Evolutionary conservation across 176 grass and related monocot species (phyloP).

Genomic region (Eleusine indica): DNA sequence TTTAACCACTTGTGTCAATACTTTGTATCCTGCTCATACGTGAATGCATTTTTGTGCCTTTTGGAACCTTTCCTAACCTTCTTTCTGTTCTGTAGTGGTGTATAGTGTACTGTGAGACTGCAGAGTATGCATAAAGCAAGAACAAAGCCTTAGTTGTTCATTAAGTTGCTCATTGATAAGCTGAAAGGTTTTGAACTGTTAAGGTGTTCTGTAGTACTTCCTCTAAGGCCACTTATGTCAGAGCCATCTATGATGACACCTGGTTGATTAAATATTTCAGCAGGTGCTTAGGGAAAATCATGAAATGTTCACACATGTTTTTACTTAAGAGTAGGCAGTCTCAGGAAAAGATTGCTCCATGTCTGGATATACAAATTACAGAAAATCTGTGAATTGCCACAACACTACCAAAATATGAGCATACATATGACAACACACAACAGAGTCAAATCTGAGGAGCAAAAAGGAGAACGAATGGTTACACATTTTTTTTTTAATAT

Average conservation of each 20-base stretch:
- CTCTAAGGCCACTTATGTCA: neutral
- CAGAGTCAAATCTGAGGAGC: neutral
- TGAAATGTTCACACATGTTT: neutral
- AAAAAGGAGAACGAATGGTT: neutral
- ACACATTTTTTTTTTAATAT: neutral
- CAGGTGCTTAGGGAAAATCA: neutral
- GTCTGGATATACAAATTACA: neutral
- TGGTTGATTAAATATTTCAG: neutral
- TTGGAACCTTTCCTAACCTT: neutral
- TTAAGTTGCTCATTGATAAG: neutral
- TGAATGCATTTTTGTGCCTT: conserved; percentile 12
- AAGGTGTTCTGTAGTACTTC: neutral
- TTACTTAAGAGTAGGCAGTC: neutral
- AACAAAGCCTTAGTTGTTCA: neutral
- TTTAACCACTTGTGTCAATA: neutral
- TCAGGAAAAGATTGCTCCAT: neutral
- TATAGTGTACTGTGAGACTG: conserved; percentile 17
- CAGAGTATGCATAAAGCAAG: neutral
- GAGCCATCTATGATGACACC: neutral
- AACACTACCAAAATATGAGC: no score
- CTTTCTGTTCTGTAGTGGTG: conserved; percentile 18
- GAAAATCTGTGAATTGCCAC: neutral
- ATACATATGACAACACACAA: neutral
- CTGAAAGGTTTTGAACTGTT: neutral
- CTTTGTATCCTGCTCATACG: neutral